Conservation (phyloP, 1,284 basidiomycete species). For the Peniophora sp. region DNA sequence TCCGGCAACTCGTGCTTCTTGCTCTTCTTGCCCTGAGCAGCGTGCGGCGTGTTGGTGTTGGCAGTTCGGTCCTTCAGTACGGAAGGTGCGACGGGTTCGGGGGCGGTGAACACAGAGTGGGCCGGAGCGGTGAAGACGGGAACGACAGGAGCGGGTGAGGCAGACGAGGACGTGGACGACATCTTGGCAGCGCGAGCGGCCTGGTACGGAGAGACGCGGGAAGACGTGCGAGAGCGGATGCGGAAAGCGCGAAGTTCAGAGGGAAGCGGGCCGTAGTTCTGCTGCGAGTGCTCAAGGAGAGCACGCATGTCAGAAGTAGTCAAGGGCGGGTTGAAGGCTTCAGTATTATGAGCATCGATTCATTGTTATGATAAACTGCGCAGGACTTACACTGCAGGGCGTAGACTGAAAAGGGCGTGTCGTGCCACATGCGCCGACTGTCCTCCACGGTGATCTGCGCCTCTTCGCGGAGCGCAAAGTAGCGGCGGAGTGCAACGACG, state of each 20-base stretch:
- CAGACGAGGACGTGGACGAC: slow-evolving; percentile 33
- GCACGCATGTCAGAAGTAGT: slow-evolving; percentile 62
- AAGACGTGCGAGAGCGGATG: slow-evolving; percentile 56
- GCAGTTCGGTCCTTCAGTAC: slow-evolving; percentile 23
- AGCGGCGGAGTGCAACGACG: slow-evolving; percentile 52
- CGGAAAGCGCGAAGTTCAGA: slow-evolving; percentile 56
- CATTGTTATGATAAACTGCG: background rate
- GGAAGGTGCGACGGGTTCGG: slow-evolving; percentile 10
- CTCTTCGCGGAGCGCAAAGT: slow-evolving; percentile 63
- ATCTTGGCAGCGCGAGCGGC: slow-evolving; percentile 30
- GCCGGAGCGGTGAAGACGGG: slow-evolving; percentile 7
- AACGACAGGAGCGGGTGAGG: slow-evolving; percentile 16
- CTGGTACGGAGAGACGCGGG: slow-evolving; percentile 68
- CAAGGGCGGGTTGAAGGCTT: slow-evolving; percentile 65
- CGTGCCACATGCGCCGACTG: slow-evolving; percentile 56
- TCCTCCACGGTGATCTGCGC: slow-evolving; percentile 59
- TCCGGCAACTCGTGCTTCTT: slow-evolving; percentile 6
- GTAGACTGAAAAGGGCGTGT: slow-evolving; percentile 67
- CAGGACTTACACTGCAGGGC: slow-evolving; percentile 53
- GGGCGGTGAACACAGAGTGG: slow-evolving; percentile 2
- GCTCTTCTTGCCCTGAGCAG: slow-evolving; percentile 2
- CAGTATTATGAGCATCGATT: slow-evolving; percentile 18
- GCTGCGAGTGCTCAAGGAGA: slow-evolving; percentile 62
- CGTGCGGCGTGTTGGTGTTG: slow-evolving; percentile 26
- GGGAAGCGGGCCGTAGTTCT: slow-evolving; percentile 62